Evolutionary conservation across 345 rosid genomes (phyloP), one percentile per base, ranked within the genome.

Genomic region (Anacardium occidentale): DNA sequence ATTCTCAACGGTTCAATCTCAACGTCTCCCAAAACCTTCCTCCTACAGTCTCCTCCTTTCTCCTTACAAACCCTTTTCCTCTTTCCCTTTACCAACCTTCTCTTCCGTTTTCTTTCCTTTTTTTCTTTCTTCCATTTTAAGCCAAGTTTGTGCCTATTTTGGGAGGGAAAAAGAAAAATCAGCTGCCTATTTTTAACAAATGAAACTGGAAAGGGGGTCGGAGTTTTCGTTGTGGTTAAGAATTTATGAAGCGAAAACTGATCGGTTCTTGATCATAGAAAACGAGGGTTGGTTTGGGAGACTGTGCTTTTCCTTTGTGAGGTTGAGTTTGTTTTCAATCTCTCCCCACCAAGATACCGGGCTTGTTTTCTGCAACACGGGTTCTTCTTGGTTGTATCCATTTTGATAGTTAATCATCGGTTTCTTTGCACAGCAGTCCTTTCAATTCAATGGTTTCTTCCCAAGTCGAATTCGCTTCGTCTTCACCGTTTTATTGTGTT

Each of bases 401-500:
- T 37, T 37, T 37, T 37, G 42, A 6, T 37, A 37, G 5, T 37
- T 37, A 37, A 6, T 37, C 15, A n/a, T 63, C 2, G 3, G 10
- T 63, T 62, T n/a, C 13, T n/a, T 56, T n/a, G 11, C 70, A n/a
- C 52, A 32, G 8, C 8, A 37, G 8, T 37, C 8, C 7, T 37
- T 37, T 37, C 32, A 29, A 29, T 37, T 6, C 8, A 48, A 91
- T 94, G 98, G 96, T 90, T 15, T 90, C 88, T 34, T 89, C 89
- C 2, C 88, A 88, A 32, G 86, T 91, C 0, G 91, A 90, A 80
- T 73, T 90, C 24, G 85, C 77, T 37, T 79, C 96, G 0, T 85
- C 93, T 34, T 62, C 88, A 18, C 85, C 87, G 44, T 83, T 91
- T 72, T 86, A 87, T 53, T 82, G 89, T 68, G 85, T 87, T 14